phyloP scores from a whole-genome alignment of 495 filamentous ascomycete genomes.

The Aspergillus conjunctus region DNA sequence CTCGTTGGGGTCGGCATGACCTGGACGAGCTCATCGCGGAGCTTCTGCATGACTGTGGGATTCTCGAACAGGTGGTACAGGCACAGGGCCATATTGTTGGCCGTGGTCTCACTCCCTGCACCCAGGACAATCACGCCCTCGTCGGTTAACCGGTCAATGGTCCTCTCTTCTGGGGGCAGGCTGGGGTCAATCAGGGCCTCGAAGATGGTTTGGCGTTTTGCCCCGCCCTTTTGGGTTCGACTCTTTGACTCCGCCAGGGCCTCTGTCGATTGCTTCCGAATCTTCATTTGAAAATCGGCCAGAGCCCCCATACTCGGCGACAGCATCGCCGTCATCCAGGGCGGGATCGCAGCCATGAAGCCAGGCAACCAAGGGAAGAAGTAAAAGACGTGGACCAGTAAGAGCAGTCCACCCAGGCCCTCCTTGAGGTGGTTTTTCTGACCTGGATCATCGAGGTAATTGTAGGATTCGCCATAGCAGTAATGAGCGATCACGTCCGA shows the following conservation, averaged over 20 bases:
- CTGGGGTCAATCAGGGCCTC: constrained; percentile 28
- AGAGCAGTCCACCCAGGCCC: not conserved
- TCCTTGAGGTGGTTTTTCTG: not conserved
- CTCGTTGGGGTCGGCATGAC: constrained; percentile 11
- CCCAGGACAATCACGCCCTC: constrained; percentile 37
- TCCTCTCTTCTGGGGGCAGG: constrained; percentile 30
- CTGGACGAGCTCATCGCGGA: constrained; percentile 36
- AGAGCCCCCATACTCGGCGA: not conserved
- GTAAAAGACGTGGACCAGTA: not conserved
- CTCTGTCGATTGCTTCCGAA: not conserved
- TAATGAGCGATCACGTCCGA: constrained; percentile 47
- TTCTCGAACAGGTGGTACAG: constrained; percentile 35
- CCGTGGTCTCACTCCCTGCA: constrained; percentile 42
- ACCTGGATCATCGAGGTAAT: constrained; percentile 27
- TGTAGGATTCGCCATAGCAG: constrained; percentile 41
- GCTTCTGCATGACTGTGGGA: constrained; percentile 15
- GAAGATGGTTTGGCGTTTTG: constrained; percentile 33
- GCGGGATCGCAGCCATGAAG: too few relatives aligned
- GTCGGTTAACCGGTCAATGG: constrained; percentile 29
- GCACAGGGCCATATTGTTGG: constrained; percentile 29
- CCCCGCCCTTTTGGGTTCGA: not conserved
- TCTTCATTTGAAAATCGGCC: not conserved
- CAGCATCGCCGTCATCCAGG: too few relatives aligned
- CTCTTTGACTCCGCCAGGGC: not conserved
- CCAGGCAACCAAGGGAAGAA: not conserved